Evolutionary conservation across 2,329 filamentous ascomycete genomes (phyloP).

Genomic region (Cladophialophora psammophila): DNA sequence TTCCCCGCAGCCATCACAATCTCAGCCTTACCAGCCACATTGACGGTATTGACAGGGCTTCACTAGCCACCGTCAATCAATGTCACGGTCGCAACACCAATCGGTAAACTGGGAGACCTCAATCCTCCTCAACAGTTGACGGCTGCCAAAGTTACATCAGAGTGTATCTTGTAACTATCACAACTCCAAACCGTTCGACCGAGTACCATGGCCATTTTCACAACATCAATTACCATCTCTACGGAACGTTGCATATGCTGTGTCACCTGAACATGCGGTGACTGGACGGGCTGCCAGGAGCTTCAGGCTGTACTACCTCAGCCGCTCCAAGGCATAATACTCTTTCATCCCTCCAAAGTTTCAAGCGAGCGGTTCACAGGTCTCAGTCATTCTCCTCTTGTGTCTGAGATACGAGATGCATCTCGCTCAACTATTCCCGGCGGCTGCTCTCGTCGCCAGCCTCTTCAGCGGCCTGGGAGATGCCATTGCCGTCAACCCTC

Average conservation of each 20-base stretch:
- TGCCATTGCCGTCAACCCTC: conserved; percentile 61
- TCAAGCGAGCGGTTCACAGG: background rate
- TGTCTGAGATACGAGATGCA: conserved; percentile 12
- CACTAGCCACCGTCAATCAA: conserved; percentile 9
- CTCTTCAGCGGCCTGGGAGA: conserved; percentile 26
- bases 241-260: conserved; percentile 18
- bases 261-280: conserved; percentile 19
- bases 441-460: conserved; percentile 10
- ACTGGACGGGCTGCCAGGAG: conserved; percentile 6
- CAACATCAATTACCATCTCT: conserved; percentile 9
- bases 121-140: background rate
- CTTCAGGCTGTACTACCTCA: conserved; percentile 5
- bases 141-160: conserved; percentile 19
- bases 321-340: conserved; percentile 9
- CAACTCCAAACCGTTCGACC: background rate
- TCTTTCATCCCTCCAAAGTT: background rate
- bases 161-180: conserved; percentile 4
- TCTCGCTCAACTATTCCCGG: conserved; percentile 4
- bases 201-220: background rate
- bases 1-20: conserved; percentile 5
- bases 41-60: background rate
- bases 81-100: conserved; percentile 22
- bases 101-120: background rate
- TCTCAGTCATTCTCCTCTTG: background rate
- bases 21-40: conserved; percentile 10